Percentiles rank a stretch among this genome's conserved stretches.
Evolutionary conservation across 352 stramenopile genomes (phyloP).

Genomic region (Phytophthora rubi): DNA sequence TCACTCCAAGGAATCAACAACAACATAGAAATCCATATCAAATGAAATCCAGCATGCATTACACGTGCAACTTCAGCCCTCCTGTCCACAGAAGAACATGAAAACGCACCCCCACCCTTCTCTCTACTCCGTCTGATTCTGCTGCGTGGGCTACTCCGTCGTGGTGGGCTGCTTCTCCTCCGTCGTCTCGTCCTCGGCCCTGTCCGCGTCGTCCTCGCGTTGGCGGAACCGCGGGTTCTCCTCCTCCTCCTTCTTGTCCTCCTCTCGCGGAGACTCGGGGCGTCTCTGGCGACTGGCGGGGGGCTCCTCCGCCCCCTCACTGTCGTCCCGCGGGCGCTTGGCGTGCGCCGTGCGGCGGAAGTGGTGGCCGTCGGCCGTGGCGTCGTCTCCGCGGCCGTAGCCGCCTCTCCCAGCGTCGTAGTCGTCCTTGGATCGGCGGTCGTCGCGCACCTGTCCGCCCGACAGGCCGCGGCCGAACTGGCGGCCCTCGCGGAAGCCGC

Average conservation of each 20-base stretch:
- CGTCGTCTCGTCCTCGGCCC: constrained; percentile 23
- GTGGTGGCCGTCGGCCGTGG: constrained; percentile 61
- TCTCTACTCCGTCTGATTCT: constrained; percentile 7
- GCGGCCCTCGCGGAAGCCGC: constrained; percentile 83
- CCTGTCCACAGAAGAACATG: background rate
- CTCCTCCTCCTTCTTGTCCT: constrained; percentile 33
- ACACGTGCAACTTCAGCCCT: background rate
- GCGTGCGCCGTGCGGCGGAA: constrained; percentile 65
- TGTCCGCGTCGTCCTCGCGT: constrained; percentile 31
- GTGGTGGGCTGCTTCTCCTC: background rate
- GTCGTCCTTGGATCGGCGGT: constrained; percentile 85
- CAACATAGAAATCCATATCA: background rate
- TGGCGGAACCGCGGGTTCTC: constrained; percentile 39
- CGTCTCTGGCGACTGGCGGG: constrained; percentile 33
- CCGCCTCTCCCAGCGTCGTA: constrained; percentile 83
- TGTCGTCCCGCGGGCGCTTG: constrained; percentile 72
- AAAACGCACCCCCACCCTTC: no score
- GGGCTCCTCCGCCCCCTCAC: constrained; percentile 49
- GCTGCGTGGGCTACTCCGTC: constrained; percentile 7
- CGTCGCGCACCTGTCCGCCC: constrained; percentile 85
- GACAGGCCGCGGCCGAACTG: constrained; percentile 87
- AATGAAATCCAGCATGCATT: constrained; percentile 4
- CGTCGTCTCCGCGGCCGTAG: constrained; percentile 73
- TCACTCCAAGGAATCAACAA: no score
- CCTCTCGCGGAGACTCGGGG: constrained; percentile 18